Evolutionary conservation across 306 rosid species (phyloP).

Genomic region (barrel medic (Medicago truncatula)): MtrunA17r5.0-ANR NC_053043.1:7484501-7485000

Average conservation of each 20-base stretch:
- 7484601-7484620: constrained; percentile 86
- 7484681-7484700: constrained; percentile 74
- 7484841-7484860: neutral
- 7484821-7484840: constrained; percentile 7
- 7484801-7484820: constrained; percentile 16
- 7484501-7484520: constrained; percentile 53
- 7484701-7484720: constrained; percentile 37
- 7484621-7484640: constrained; percentile 82
- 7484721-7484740: constrained; percentile 15
- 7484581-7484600: constrained; percentile 87
- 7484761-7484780: constrained; percentile 26
- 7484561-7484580: constrained; percentile 72
- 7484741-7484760: constrained; percentile 38
- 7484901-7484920: too few relatives aligned
- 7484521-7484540: constrained; percentile 50
- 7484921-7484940: too few relatives aligned
- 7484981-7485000: too few relatives aligned
- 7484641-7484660: constrained; percentile 85
- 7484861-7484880: neutral
- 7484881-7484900: too few relatives aligned
- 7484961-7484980: too few relatives aligned
- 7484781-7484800: constrained; percentile 28
- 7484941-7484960: too few relatives aligned
- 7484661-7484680: constrained; percentile 85
- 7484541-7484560: constrained; percentile 52